Base-by-base conservation (phyloP, 345 rosid genomes). In the Reutealis trisperma region DNA sequence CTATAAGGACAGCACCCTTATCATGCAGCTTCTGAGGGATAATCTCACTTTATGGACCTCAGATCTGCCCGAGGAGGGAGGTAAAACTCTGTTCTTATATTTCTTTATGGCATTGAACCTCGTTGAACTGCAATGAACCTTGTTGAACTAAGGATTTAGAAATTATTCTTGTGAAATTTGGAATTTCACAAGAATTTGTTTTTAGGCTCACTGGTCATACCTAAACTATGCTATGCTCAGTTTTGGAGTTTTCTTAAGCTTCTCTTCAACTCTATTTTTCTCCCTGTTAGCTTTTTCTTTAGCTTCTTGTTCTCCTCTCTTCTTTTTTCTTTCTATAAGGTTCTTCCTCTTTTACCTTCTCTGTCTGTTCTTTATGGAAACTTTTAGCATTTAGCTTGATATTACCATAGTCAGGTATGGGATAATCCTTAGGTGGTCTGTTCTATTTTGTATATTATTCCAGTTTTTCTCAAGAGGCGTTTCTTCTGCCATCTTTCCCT, bases 1-100 rank as follows among this genome's bases (percentile, higher is more conserved):
- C 2, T 92, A 92, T 86, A 93, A 92, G 84, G 98, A 92, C 75
- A 90, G 95, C 84, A 93, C 97, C 47, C 92, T 92, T 14, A 92
- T 92, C 78, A 89, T 93, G 98, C 97, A 92, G 76, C 95, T 92
- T 81, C 93, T 93, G 18, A 87, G 98, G 87, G 98, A 93, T 79
- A 92, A 92, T 77, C 94, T 92, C 84, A 86, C 95, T 32, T 70
- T 92, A 55, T 93, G 95, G 97, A 92, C 97, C 74, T 84, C 97
- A 6, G 95, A 92, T 87, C 79, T 92, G 75, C 92, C 92, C 1
- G 96, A 93, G 64, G 98, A 91, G 79, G 94, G 89, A 87, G 98
- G 98, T 91, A 82, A 82, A 85, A 37, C 25, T 12, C 24, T 55
- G n/a, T 49, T 63, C 32, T 30, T 16, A 5, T 0, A 21, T 74